These are phyloP conservation scores for Ustilago vetiveriae DNA, from an alignment of 1,284 basidiomycete species.

Conservation along the genomic window DNA sequence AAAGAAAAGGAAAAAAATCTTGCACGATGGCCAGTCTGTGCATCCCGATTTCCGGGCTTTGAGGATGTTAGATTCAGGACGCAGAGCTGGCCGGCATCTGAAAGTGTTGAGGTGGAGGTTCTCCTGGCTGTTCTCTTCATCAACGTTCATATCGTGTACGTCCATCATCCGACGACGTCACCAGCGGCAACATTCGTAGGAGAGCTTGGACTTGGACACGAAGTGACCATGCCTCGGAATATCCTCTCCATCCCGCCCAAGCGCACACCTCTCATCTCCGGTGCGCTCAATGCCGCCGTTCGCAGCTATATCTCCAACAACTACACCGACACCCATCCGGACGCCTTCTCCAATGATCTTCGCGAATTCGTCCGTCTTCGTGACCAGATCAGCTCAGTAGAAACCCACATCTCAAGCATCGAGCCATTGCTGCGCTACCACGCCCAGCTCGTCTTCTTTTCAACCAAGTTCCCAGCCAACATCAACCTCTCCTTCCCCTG, in stretches of 20 bases:
- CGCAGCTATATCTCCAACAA: conserved; percentile 76
- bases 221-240: conserved; percentile 56
- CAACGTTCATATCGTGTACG: too few relatives aligned
- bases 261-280: conserved; percentile 38
- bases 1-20: conserved; percentile 3
- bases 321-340: conserved; percentile 82
- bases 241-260: conserved; percentile 58
- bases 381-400: conserved; percentile 71
- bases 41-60: conserved; percentile 16
- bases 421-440: conserved; percentile 74
- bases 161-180: too few relatives aligned
- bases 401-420: conserved; percentile 68
- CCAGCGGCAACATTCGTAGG: neutral
- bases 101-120: conserved; percentile 38
- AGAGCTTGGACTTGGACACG: too few relatives aligned
- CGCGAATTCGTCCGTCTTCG: conserved; percentile 77
- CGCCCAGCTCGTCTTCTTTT: conserved; percentile 82
- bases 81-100: too few relatives aligned
- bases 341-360: conserved; percentile 85
- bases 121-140: neutral
- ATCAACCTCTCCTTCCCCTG: conserved; percentile 56
- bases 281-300: conserved; percentile 68
- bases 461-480: conserved; percentile 77
- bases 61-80: too few relatives aligned
- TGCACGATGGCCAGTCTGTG: conserved; percentile 15